Evolutionary conservation across 1,284 basidiomycete species (phyloP).

Genomic region (Fomitopsis pinicola): DNA sequence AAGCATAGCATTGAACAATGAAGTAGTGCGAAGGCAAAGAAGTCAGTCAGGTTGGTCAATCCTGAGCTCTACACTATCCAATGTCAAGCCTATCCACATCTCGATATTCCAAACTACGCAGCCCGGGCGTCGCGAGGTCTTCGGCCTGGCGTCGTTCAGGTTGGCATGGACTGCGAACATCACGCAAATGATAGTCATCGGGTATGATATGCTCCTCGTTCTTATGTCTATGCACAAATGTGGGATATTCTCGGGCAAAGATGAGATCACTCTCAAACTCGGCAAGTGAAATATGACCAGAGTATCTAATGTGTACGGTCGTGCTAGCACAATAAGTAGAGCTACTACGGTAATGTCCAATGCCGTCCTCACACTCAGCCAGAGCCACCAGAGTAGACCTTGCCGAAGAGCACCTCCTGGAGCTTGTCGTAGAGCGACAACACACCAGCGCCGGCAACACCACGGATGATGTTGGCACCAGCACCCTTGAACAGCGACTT

Average conservation of each 20-base stretch:
- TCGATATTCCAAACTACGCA: too few relatives aligned
- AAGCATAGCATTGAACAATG: conserved; percentile 18
- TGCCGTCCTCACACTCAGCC: conserved; percentile 31
- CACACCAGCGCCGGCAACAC: conserved; percentile 97
- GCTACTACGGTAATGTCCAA: conserved; percentile 29
- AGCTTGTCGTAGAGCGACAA: conserved; percentile 93
- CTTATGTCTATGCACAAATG: conserved; percentile 15
- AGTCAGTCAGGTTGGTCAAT: too few relatives aligned
- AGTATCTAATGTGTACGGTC: conserved; percentile 31
- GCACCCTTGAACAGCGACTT: conserved; percentile 94
- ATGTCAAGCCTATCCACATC: too few relatives aligned
- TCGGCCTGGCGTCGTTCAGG: too few relatives aligned
- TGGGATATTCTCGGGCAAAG: conserved; percentile 8
- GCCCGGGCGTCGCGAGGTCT: too few relatives aligned
- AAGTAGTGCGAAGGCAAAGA: neutral
- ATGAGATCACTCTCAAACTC: conserved; percentile 9
- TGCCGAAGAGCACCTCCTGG: conserved; percentile 89
- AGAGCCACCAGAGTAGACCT: conserved; percentile 86
- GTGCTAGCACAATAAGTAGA: conserved; percentile 27
- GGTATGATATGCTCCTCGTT: neutral
- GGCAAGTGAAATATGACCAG: conserved; percentile 29
- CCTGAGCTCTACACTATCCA: too few relatives aligned
- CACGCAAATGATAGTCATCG: neutral
- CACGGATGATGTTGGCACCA: conserved; percentile 97
- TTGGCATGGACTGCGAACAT: too few relatives aligned